These are phyloP conservation scores for Podospora comata DNA, from an alignment of 495 filamentous ascomycete genomes.

Conservation along the genomic window DNA sequence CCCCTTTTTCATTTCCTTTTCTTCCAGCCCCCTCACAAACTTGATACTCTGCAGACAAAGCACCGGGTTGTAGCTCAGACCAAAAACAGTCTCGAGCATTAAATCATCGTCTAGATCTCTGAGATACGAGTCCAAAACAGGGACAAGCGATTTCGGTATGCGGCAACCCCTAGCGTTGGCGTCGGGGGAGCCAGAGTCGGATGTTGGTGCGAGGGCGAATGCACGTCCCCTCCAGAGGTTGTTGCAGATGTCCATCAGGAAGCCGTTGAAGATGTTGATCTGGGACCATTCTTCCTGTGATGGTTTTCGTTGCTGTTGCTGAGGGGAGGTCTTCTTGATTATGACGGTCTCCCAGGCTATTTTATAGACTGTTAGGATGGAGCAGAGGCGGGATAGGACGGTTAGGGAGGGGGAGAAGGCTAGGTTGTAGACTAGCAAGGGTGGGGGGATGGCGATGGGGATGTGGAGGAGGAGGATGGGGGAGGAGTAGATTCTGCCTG, in stretches of 20 bases:
- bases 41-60: conserved; percentile 64
- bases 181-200: conserved; percentile 44
- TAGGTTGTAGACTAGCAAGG: conserved; percentile 66
- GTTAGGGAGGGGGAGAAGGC: conserved; percentile 60
- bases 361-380: conserved; percentile 67
- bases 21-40: conserved; percentile 65
- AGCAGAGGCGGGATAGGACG: conserved; percentile 67
- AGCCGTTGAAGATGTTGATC: conserved; percentile 75
- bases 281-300: conserved; percentile 48
- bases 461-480: conserved; percentile 48
- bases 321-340: conserved; percentile 9
- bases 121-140: conserved; percentile 48
- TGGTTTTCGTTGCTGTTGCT: conserved; percentile 20
- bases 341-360: conserved; percentile 67
- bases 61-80: conserved; percentile 64
- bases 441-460: conserved; percentile 63
- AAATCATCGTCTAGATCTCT: conserved; percentile 40
- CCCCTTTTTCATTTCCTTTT: conserved; percentile 35
- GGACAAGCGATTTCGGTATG: conserved; percentile 49
- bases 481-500: conserved; percentile 55
- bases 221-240: conserved; percentile 77
- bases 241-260: conserved; percentile 88
- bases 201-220: conserved; percentile 35
- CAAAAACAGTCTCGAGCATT: conserved; percentile 58
- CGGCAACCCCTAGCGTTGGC: conserved; percentile 70